These are phyloP conservation scores for Phanerochaete carnosa DNA, from an alignment of 768 basidiomycete species.

Conservation along the genomic window DNA sequence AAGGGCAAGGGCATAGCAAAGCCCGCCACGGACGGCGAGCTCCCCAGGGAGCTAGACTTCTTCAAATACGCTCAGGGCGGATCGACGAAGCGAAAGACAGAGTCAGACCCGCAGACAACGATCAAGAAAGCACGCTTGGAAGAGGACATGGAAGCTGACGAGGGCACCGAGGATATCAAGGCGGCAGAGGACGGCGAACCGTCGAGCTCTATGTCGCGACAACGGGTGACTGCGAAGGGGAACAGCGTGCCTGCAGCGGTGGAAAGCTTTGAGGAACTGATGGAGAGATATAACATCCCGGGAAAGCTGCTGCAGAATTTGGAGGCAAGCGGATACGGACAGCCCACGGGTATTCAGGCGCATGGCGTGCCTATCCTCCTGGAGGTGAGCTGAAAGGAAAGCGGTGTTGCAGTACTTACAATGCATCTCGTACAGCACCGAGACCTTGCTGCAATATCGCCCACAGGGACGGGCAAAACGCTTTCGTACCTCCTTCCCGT, in stretches of 20 bases:
- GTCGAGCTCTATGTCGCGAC: slow-evolving; percentile 34
- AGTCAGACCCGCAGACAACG: slow-evolving; percentile 20
- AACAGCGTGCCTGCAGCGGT: slow-evolving; percentile 58
- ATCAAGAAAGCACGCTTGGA: slow-evolving; percentile 19
- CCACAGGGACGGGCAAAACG: slow-evolving; percentile 97
- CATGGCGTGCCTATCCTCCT: slow-evolving; percentile 78
- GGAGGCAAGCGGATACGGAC: slow-evolving; percentile 49
- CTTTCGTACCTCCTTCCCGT: slow-evolving; percentile 87
- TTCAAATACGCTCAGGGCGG: slow-evolving; percentile 79
- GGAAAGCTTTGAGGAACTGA: slow-evolving; percentile 57
- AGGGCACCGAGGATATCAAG: slow-evolving; percentile 16
- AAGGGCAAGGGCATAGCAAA: slow-evolving; percentile 21
- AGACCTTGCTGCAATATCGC: slow-evolving; percentile 92
- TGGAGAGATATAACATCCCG: slow-evolving; percentile 54
- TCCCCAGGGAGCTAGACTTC: slow-evolving; percentile 84
- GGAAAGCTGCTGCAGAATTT: slow-evolving; percentile 66
- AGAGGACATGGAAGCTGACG: slow-evolving; percentile 16
- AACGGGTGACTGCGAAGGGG: slow-evolving; percentile 77
- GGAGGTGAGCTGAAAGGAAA: slow-evolving; percentile 44
- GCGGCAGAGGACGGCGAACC: slow-evolving; percentile 4
- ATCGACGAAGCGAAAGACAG: slow-evolving; percentile 48
- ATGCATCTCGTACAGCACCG: slow-evolving; percentile 45
- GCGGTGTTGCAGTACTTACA: not conserved
- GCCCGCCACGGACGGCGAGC: slow-evolving; percentile 37
- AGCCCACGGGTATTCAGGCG: slow-evolving; percentile 81